A percentile compares a stretch with the other conserved stretches of the same genome.
Evolutionary conservation across 257 asterid species (phyloP).

Genomic region (Ophiorrhiza pumila): DNA sequence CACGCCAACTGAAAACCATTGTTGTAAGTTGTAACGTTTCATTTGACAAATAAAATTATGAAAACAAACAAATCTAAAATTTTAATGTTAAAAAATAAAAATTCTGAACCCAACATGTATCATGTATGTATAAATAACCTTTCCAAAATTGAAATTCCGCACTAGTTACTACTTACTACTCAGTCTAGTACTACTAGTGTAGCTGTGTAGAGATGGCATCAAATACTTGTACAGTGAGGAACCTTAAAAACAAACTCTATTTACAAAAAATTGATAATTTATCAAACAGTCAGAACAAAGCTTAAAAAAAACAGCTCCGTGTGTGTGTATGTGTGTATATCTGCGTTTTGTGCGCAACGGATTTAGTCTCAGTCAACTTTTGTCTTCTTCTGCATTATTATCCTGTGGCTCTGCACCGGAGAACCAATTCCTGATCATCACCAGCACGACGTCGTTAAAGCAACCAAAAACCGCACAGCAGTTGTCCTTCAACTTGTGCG

Average conservation of each 20-base stretch:
- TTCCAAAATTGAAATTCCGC: too few species aligned
- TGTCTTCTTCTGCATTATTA: neutral
- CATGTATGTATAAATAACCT: too few species aligned
- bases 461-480: conserved; percentile 44
- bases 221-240: too few species aligned
- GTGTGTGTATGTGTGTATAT: neutral
- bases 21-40: neutral
- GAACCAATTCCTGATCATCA: conserved; percentile 25
- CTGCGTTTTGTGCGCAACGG: too few species aligned
- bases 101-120: too few species aligned
- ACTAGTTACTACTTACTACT: too few species aligned
- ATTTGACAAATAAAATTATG: neutral
- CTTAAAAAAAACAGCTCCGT: neutral
- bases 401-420: neutral
- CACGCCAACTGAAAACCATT: neutral
- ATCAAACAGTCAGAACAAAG: conserved; percentile 8
- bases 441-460: conserved; percentile 45
- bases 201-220: too few species aligned
- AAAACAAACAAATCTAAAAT: neutral
- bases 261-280: neutral
- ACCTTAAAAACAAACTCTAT: neutral
- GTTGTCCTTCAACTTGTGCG: conserved; percentile 25
- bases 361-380: conserved; percentile 32
- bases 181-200: too few species aligned
- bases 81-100: neutral